Conservation (phyloP, 73 alveolate genomes). For the Paramecium sexaurelia region DNA sequence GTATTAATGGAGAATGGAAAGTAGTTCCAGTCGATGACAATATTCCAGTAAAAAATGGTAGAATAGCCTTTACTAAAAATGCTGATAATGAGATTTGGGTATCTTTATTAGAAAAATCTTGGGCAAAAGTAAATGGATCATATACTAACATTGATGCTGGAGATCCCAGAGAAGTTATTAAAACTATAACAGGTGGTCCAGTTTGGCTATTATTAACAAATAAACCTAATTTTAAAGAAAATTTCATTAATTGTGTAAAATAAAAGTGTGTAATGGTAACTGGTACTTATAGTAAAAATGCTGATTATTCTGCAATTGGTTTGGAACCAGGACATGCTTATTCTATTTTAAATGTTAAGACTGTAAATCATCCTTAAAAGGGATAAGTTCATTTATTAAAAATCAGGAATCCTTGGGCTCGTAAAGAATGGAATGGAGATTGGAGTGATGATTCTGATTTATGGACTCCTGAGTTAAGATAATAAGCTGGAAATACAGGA, state of each 20-base stretch:
- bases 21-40: constrained; percentile 88
- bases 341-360: constrained; percentile 73
- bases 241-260: constrained; percentile 75
- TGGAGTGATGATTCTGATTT: constrained; percentile 88
- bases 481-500: constrained; percentile 58
- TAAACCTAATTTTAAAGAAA: constrained; percentile 81
- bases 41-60: constrained; percentile 87
- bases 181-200: constrained; percentile 93
- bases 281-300: constrained; percentile 71
- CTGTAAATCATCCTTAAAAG: constrained; percentile 51
- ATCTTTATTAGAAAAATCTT: constrained; percentile 93
- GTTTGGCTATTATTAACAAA: constrained; percentile 76
- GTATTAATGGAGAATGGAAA: constrained; percentile 84
- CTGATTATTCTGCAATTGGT: constrained; percentile 69
- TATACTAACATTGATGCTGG: constrained; percentile 94
- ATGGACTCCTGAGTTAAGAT: constrained; percentile 94
- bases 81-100: constrained; percentile 97
- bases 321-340: constrained; percentile 96
- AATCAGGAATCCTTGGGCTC: constrained; percentile 98
- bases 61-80: constrained; percentile 85
- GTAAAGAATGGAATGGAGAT: constrained; percentile 94
- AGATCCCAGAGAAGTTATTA: constrained; percentile 86
- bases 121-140: constrained; percentile 98
- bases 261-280: constrained; percentile 85
- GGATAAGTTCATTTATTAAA: constrained; percentile 79